phyloP scores from a whole-genome alignment of 768 basidiomycete genomes.

The Boletus rex-veris region DNA sequence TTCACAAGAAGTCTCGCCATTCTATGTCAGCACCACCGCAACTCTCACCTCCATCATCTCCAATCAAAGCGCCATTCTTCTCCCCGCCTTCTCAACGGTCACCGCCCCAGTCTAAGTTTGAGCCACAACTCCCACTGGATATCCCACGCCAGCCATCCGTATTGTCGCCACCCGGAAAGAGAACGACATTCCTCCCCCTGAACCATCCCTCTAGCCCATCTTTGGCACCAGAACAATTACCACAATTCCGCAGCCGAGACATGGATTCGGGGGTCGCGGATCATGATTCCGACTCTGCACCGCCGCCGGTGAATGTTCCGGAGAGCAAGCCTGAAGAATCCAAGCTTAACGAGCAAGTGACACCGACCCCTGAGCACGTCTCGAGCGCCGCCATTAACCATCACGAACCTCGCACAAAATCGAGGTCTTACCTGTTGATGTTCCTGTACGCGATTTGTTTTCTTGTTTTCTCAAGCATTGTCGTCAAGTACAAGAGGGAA shows the following conservation, averaged over 20 bases:
- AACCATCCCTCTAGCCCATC: conserved; percentile 18
- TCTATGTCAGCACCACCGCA: conserved; percentile 72
- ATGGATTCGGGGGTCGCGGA: not conserved
- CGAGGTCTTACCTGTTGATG: conserved; percentile 36
- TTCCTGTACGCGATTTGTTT: conserved; percentile 40
- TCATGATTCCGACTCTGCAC: not conserved
- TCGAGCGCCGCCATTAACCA: conserved; percentile 31
- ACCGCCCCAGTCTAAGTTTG: conserved; percentile 56
- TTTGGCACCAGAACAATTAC: conserved; percentile 9
- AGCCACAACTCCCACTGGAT: conserved; percentile 46
- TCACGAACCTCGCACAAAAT: conserved; percentile 12
- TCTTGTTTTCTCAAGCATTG: conserved; percentile 32
- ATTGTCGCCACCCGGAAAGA: conserved; percentile 15
- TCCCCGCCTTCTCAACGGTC: conserved; percentile 29
- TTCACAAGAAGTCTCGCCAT: conserved; percentile 55
- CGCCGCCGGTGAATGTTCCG: conserved; percentile 14
- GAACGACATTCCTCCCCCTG: conserved; percentile 12
- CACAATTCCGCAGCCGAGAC: conserved; percentile 5
- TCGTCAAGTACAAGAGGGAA: conserved; percentile 57
- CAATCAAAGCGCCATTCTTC: conserved; percentile 28
- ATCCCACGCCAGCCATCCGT: conserved; percentile 30
- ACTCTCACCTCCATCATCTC: conserved; percentile 41
- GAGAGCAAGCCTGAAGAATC: conserved; percentile 20
- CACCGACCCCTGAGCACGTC: conserved; percentile 38
- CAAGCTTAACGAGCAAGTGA: conserved; percentile 24